Percentiles rank a stretch among this genome's conserved stretches.
phyloP scores from a whole-genome alignment of 441 rosid genomes.

The Croton setiger region DNA sequence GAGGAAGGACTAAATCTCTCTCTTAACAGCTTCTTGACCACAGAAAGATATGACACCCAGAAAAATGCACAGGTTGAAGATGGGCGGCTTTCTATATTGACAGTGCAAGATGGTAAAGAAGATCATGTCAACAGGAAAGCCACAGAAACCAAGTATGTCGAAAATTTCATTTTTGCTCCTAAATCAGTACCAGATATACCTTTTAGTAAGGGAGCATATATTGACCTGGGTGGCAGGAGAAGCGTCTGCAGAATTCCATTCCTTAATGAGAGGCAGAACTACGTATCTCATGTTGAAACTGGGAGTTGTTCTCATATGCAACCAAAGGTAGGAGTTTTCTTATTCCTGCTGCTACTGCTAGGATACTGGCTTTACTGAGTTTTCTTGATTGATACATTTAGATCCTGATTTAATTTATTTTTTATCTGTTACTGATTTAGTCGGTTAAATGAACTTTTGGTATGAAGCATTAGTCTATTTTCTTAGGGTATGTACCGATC shows the following conservation, averaged over 20 bases:
- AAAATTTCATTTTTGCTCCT: conserved; percentile 37
- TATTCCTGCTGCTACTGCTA: conserved; percentile 18
- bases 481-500: neutral
- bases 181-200: conserved; percentile 35
- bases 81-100: conserved; percentile 24
- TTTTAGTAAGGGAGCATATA: conserved; percentile 30
- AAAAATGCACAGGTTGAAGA: conserved; percentile 32
- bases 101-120: conserved; percentile 32
- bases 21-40: conserved; percentile 38
- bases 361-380: neutral
- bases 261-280: conserved; percentile 37
- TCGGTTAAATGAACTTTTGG: neutral
- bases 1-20: conserved; percentile 41
- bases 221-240: conserved; percentile 36
- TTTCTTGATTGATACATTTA: neutral
- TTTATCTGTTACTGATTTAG: neutral
- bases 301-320: conserved; percentile 40
- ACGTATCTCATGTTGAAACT: conserved; percentile 33
- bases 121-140: conserved; percentile 35
- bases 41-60: conserved; percentile 37
- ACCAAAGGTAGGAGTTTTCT: conserved; percentile 51
- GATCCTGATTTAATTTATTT: neutral
- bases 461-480: neutral
- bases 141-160: conserved; percentile 32
- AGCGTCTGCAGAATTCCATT: conserved; percentile 29